phyloP scores from a whole-genome alignment of 176 grass and related monocot species.

The Lolium rigidum region DNA sequence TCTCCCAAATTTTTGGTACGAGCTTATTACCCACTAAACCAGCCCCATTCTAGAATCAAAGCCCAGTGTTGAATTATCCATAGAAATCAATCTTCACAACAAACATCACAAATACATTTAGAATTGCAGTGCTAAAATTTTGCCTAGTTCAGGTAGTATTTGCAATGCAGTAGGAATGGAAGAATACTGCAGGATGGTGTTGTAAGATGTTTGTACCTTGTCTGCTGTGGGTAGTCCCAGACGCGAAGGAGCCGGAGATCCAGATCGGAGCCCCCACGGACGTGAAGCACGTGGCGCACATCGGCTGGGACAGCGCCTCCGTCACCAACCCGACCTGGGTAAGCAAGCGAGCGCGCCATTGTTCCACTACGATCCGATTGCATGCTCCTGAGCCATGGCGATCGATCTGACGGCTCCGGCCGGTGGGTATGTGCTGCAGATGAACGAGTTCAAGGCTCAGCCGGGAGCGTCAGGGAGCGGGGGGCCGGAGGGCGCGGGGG shows the following conservation, averaged over 20 bases:
- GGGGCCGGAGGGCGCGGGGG: slow-evolving; percentile 17
- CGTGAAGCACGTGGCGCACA: slow-evolving; percentile 97
- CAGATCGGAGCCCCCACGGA: slow-evolving; percentile 90
- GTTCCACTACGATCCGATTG: background rate
- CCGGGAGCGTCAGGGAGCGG: slow-evolving; percentile 23
- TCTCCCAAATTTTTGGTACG: slow-evolving; percentile 95
- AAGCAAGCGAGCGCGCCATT: background rate
- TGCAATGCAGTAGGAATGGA: slow-evolving; percentile 12
- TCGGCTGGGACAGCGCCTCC: slow-evolving; percentile 80
- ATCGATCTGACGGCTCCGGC: slow-evolving; percentile 2
- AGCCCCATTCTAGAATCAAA: background rate
- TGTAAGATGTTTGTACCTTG: slow-evolving; percentile 29
- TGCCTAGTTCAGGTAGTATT: background rate
- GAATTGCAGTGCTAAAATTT: background rate
- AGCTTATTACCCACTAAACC: background rate
- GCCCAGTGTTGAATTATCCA: background rate
- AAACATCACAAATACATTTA: background rate
- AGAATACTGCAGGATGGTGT: background rate
- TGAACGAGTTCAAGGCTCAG: slow-evolving; percentile 56
- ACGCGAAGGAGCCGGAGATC: slow-evolving; percentile 83
- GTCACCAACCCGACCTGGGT: slow-evolving; percentile 72
- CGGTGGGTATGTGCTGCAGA: slow-evolving; percentile 4
- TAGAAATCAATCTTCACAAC: background rate
- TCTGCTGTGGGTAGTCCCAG: slow-evolving; percentile 31
- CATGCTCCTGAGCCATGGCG: background rate